phyloP scores from a whole-genome alignment of 495 filamentous ascomycete species.

The Hypoxylon fuscum region DNA sequence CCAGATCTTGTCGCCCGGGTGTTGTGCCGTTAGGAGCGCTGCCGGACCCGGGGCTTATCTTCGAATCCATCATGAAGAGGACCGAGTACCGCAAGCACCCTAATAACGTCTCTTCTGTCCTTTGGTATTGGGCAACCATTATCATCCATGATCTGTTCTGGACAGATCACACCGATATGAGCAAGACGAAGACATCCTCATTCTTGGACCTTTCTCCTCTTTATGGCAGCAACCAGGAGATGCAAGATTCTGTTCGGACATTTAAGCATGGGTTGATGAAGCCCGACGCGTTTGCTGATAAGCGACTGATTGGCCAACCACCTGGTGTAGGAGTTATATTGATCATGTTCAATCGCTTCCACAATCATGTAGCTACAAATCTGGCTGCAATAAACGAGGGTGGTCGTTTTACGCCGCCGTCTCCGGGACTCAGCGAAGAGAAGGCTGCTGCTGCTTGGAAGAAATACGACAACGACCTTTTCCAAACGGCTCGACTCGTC shows the following conservation, averaged over 20 bases:
- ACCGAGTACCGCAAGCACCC: constrained; percentile 57
- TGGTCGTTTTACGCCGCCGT: constrained; percentile 70
- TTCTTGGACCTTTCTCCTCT: constrained; percentile 87
- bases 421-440: constrained; percentile 53
- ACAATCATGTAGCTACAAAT: constrained; percentile 78
- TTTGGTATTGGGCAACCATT: constrained; percentile 90
- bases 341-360: constrained; percentile 77
- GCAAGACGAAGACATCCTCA: constrained; percentile 77
- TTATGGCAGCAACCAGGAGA: constrained; percentile 81
- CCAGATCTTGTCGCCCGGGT: constrained; percentile 73
- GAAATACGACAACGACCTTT: constrained; percentile 82
- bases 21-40: constrained; percentile 68
- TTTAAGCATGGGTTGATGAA: constrained; percentile 86
- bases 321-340: constrained; percentile 81
- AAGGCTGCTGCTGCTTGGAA: constrained; percentile 63
- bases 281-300: constrained; percentile 81
- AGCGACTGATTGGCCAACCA: constrained; percentile 80
- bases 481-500: constrained; percentile 80
- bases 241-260: constrained; percentile 78
- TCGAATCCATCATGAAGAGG: constrained; percentile 71
- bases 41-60: constrained; percentile 80
- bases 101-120: constrained; percentile 83
- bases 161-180: constrained; percentile 52
- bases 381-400: constrained; percentile 73
- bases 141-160: constrained; percentile 76